These are phyloP conservation scores for Ceratocystis colombiana DNA, from an alignment of 2,329 filamentous ascomycete genomes.

Conservation along the genomic window DNA sequence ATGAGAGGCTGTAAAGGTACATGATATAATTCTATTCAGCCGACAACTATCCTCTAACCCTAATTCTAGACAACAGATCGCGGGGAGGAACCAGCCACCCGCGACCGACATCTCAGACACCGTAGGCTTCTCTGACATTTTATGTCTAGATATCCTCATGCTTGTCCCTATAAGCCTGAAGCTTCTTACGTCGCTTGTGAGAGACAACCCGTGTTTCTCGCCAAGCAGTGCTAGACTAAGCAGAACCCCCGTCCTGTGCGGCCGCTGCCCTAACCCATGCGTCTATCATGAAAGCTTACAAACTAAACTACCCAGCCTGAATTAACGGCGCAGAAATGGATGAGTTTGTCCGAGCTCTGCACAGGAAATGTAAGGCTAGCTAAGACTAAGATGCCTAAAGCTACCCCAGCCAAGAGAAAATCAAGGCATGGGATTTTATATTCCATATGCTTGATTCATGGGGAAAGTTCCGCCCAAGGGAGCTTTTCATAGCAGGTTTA, in stretches of 20 bases:
- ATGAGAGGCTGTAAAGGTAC: no score
- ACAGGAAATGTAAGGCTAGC: no score
- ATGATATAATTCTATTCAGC: no score
- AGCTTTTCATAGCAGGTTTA: no score
- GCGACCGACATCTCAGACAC: neutral
- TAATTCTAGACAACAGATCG: no score
- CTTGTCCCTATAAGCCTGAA: neutral
- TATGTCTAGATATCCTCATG: neutral
- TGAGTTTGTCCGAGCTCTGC: neutral
- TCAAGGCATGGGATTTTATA: no score
- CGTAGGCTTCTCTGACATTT: conserved; percentile 6
- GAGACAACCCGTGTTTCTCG: neutral
- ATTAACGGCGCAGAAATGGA: neutral
- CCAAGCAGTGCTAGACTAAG: neutral
- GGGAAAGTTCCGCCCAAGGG: no score
- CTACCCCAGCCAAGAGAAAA: no score
- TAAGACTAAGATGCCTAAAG: no score
- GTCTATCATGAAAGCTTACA: neutral
- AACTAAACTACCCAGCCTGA: neutral
- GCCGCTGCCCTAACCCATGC: neutral
- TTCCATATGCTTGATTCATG: no score
- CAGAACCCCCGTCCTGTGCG: neutral
- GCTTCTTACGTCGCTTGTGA: neutral
- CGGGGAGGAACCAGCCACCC: no score
- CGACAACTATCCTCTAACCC: no score